These are phyloP conservation scores for Nyctanthes arbortristis DNA, from an alignment of 257 asterid species.

Conservation along the genomic window DNA sequence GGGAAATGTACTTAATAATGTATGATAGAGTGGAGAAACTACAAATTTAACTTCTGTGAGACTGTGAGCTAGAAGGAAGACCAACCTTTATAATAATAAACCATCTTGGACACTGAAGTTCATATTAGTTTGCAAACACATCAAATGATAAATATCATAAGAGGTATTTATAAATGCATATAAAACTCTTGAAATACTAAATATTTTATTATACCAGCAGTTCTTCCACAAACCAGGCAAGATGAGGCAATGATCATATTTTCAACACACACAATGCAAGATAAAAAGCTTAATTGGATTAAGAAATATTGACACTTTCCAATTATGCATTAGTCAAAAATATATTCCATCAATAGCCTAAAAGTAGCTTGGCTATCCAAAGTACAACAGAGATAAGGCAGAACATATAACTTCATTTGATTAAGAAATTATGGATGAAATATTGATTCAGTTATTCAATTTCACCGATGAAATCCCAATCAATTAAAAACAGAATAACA, in stretches of 20 bases:
- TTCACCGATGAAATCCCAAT: conserved; percentile 4
- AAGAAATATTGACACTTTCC: background rate
- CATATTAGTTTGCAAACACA: background rate
- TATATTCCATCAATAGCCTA: background rate
- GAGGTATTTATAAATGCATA: background rate
- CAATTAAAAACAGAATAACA: background rate
- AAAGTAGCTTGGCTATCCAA: background rate
- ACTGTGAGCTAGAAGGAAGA: background rate
- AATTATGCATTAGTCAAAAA: background rate
- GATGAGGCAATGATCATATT: background rate
- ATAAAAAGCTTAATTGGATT: background rate
- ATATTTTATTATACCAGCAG: background rate
- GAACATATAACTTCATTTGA: background rate
- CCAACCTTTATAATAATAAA: no score
- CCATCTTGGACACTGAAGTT: background rate
- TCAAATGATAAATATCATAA: background rate
- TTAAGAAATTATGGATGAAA: background rate
- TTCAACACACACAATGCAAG: background rate
- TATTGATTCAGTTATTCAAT: background rate
- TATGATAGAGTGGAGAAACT: background rate
- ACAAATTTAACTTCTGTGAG: background rate
- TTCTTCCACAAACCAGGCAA: background rate
- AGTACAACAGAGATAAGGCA: background rate
- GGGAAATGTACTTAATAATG: background rate
- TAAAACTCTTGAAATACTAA: no score